Evolutionary conservation across 1,284 basidiomycete species (phyloP), one percentile per base, ranked within the genome.

Genomic region (Wallemia mellicola): DNA sequence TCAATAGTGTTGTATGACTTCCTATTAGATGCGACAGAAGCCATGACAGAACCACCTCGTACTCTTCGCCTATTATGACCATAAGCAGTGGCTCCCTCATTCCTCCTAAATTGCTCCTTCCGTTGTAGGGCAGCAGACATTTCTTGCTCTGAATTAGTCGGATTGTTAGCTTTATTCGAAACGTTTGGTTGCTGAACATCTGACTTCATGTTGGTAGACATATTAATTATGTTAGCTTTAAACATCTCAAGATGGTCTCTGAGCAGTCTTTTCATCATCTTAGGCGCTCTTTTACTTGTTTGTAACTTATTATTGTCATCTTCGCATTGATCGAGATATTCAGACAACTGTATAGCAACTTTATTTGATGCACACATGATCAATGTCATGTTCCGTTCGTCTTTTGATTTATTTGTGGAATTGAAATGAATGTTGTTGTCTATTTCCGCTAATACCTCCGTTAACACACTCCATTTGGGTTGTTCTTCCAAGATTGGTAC

Each of bases 381-480:
- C 33, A 94, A 77, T 1, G 89, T 77, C 1, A 57, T 14, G 55
- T 26, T 26, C 25, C 17, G 25, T n/a, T 57, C 55, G 25, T 17
- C 17, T 15, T 25, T 26, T 22, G 24, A 7, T 22, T 5, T 7
- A 27, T 61, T 54, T 15, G 48, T 24, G n/a, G 24, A 19, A 19
- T 60, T n/a, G n/a, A 30, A 55, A 1, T 59, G 24, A 59, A 89
- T 84, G 64, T 89, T 85, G 62, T 82, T 81, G 69, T 98, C 94
- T 2, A 91, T 83, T 71, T 99, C 94, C 62, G 87, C 77, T 58
- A 99, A 68, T 0, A 94, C 77, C 15, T 89, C 85, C 0, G 80
- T 78, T 2, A 99, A 72, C 2, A 95, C 70, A 59, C 76, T 77
- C 92, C 94, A 98, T 67, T 99, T 99, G 0, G 92, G 92, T 38